phyloP scores from a whole-genome alignment of 129 eudicot species.

The Chrysanthemum makinoi region DNA sequence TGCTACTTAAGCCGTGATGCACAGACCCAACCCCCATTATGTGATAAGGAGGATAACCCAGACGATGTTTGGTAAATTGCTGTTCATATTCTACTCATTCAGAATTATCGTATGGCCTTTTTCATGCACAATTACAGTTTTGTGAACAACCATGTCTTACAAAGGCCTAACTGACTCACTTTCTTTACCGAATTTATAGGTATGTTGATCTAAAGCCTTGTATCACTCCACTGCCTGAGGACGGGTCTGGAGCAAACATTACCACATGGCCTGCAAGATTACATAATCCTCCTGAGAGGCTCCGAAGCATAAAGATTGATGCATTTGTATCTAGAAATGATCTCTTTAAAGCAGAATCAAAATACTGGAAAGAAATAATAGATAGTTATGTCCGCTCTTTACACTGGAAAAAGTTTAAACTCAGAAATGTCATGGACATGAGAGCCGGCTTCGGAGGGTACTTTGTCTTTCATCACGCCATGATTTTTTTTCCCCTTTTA shows the following conservation, averaged over 20 bases:
- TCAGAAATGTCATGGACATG: conserved; percentile 95
- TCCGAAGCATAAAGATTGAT: conserved; percentile 74
- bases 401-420: conserved; percentile 61
- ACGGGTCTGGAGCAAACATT: conserved; percentile 67
- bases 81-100: neutral
- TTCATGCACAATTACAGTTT: neutral
- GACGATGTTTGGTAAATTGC: conserved; percentile 76
- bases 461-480: conserved; percentile 6
- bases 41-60: conserved; percentile 80
- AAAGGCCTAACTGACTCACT: neutral
- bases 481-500: neutral
- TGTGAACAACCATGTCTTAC: neutral
- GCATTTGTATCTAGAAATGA: conserved; percentile 88
- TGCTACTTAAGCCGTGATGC: conserved; percentile 76
- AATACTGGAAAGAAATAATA: conserved; percentile 87
- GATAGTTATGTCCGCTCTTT: conserved; percentile 66
- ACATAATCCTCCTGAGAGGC: conserved; percentile 81
- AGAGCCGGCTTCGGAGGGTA: conserved; percentile 99
- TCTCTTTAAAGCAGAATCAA: conserved; percentile 84
- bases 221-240: conserved; percentile 72
- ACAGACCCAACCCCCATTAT: conserved; percentile 69
- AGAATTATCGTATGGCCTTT: neutral
- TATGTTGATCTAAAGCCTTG: conserved; percentile 82
- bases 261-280: conserved; percentile 81
- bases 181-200: conserved; percentile 41